These are phyloP conservation scores for Grigorovia jiainica DNA, from an alignment of 805 yeast species.

Conservation along the genomic window DNA sequence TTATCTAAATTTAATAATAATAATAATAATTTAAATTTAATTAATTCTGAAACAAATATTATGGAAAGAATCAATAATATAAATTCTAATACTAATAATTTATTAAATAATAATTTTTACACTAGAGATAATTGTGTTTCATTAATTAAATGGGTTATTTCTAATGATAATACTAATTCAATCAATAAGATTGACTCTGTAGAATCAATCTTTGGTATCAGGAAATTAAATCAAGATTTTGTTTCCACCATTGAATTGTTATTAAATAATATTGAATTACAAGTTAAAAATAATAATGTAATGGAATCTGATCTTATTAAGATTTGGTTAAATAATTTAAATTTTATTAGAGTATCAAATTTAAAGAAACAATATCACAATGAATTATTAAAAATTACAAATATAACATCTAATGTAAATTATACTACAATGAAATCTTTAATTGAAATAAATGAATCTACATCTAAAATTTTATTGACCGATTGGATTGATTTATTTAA, in stretches of 20 bases:
- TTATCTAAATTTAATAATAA: neutral
- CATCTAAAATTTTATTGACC: slow-evolving; percentile 1
- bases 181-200: neutral
- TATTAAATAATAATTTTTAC: neutral
- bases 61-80: too few relatives aligned
- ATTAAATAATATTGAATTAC: neutral
- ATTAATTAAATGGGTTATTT: slow-evolving; percentile 4
- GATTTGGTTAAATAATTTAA: slow-evolving; percentile 11
- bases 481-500: slow-evolving; percentile 36
- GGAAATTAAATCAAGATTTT: slow-evolving; percentile 10
- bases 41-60: neutral
- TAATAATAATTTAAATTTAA: neutral
- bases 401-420: slow-evolving; percentile 3
- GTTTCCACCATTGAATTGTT: slow-evolving; percentile 9
- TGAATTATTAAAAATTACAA: slow-evolving; percentile 3
- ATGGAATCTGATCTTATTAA: slow-evolving; percentile 1
- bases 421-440: neutral
- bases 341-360: slow-evolving; percentile 8
- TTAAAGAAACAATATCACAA: slow-evolving; percentile 10
- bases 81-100: too few relatives aligned
- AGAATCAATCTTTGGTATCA: slow-evolving; percentile 8
- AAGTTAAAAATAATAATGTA: slow-evolving; percentile 2
- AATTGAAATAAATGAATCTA: neutral
- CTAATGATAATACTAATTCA: neutral
- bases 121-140: slow-evolving; percentile 8